Conservation (phyloP, 805 yeast genomes). For the Candida sakaeoensis region DNA sequence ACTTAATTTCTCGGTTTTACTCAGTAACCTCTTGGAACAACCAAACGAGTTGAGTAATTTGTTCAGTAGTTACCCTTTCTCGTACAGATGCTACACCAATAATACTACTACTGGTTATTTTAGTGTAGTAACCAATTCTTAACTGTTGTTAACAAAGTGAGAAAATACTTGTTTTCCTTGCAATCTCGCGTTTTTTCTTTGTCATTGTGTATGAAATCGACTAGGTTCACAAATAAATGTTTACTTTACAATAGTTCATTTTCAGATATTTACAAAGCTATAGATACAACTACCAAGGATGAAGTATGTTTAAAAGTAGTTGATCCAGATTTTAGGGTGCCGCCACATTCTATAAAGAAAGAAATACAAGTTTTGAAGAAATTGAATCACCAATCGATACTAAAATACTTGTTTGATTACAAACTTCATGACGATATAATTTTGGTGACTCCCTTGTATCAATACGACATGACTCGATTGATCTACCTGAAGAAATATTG, state of each 20-base stretch:
- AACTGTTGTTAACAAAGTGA: no score
- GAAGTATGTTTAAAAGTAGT: constrained; percentile 34
- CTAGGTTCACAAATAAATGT: constrained; percentile 16
- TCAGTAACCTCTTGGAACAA: no score
- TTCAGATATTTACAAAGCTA: constrained; percentile 29
- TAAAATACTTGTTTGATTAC: constrained; percentile 20
- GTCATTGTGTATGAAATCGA: background rate
- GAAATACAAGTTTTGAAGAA: constrained; percentile 27
- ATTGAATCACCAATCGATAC: constrained; percentile 16
- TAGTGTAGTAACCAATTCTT: no score
- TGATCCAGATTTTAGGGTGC: constrained; percentile 30
- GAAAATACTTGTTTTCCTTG: no score
- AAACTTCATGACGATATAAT: constrained; percentile 28
- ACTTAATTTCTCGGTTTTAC: no score
- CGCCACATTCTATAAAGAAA: constrained; percentile 33
- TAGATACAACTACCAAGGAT: constrained; percentile 9
- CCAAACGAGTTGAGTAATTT: no score
- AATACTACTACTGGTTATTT: no score
- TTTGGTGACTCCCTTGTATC: constrained; percentile 31
- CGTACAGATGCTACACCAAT: no score
- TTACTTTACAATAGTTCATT: constrained; percentile 32
- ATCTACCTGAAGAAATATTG: constrained; percentile 14
- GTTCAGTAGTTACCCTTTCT: no score
- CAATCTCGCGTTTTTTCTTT: background rate
- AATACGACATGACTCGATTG: constrained; percentile 22